Percentiles rank a stretch among this genome's conserved stretches.
Conservation (phyloP, 23 red algal species). For the Gracilaria domingensis region DNA sequence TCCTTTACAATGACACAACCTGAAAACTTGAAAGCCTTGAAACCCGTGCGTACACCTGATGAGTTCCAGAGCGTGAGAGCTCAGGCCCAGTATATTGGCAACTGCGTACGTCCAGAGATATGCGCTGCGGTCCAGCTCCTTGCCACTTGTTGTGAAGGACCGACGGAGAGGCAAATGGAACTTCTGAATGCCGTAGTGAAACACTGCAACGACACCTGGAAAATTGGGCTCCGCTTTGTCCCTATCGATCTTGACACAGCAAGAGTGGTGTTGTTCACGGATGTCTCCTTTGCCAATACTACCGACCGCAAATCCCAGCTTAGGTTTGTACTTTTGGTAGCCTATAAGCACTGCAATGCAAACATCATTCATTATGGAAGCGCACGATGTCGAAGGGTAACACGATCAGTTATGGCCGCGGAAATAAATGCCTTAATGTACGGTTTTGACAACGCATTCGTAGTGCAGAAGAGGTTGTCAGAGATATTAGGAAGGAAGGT, state of each 20-base stretch:
- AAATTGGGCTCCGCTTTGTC: background rate
- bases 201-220: background rate
- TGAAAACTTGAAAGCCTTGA: background rate
- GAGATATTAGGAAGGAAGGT: background rate
- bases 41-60: background rate
- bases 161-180: background rate
- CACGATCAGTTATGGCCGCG: constrained; percentile 30
- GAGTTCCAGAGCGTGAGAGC: constrained; percentile 36
- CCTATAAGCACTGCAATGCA: background rate
- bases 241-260: background rate
- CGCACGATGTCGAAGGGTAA: constrained; percentile 17
- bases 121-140: constrained; percentile 9
- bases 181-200: constrained; percentile 1
- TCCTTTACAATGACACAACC: background rate
- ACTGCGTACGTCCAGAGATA: constrained; percentile 4
- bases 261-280: background rate
- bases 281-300: constrained; percentile 23
- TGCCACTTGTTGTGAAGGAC: background rate
- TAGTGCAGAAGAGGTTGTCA: background rate
- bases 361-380: constrained; percentile 15
- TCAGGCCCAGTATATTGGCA: constrained; percentile 15
- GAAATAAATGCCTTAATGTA: constrained; percentile 20
- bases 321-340: constrained; percentile 23
- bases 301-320: background rate
- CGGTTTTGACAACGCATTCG: constrained; percentile 29